These are phyloP conservation scores for Andalucia godoyi DNA, from an alignment of 78 protist species.

Conservation along the genomic window DNA sequence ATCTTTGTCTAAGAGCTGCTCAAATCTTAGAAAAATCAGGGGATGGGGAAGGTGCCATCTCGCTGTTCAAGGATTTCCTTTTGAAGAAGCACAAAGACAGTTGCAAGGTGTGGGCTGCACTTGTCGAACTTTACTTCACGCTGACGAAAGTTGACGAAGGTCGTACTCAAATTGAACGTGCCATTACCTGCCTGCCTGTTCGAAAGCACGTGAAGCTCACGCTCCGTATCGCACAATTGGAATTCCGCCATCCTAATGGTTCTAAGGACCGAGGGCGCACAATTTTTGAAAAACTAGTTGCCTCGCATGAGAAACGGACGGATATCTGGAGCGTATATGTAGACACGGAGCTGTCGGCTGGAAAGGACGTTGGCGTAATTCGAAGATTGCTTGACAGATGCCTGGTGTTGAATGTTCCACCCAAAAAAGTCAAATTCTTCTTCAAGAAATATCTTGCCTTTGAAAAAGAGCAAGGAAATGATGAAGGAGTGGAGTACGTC, in stretches of 20 bases:
- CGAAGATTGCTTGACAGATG: conserved; percentile 65
- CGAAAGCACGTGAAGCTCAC: no score
- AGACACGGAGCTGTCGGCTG: conserved; percentile 63
- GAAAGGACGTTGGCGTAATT: background rate
- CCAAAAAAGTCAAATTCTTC: conserved; percentile 76
- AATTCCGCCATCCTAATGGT: no score
- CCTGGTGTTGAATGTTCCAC: conserved; percentile 35
- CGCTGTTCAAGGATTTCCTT: no score
- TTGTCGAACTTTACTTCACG: no score
- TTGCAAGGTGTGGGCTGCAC: no score
- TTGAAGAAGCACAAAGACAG: no score
- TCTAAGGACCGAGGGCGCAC: conserved; percentile 78
- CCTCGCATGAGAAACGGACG: conserved; percentile 65
- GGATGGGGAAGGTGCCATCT: no score
- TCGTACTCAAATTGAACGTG: no score
- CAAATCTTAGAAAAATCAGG: background rate
- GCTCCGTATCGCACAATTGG: no score
- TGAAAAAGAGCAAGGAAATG: conserved; percentile 54
- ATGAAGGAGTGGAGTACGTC: conserved; percentile 22
- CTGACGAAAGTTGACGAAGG: no score
- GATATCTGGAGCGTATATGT: conserved; percentile 89
- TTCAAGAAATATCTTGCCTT: conserved; percentile 61
- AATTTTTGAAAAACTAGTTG: conserved; percentile 62
- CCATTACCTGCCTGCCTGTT: no score
- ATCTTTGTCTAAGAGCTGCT: background rate